A percentile compares a stretch with the other conserved stretches of the same genome.
Evolutionary conservation across 2,329 filamentous ascomycete genomes (phyloP).

Genomic region (Paecilomyces formosus): DNA sequence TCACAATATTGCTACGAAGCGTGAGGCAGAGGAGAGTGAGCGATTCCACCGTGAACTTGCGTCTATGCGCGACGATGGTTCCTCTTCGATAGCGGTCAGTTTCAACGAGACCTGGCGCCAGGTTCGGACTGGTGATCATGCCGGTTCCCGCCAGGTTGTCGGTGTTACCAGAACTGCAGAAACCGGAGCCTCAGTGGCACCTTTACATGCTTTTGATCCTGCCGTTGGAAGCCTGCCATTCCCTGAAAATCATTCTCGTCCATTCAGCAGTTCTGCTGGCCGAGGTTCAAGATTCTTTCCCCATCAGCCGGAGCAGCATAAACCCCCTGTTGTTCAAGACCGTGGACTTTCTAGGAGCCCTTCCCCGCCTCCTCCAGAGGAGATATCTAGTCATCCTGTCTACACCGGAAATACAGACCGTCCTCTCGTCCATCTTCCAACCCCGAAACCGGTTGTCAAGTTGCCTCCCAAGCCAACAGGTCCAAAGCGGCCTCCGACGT

Average conservation of each 20-base stretch:
- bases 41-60: conserved; percentile 32
- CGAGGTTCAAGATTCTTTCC: conserved; percentile 45
- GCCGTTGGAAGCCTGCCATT: conserved; percentile 28
- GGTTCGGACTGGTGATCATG: conserved; percentile 33
- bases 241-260: conserved; percentile 24
- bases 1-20: conserved; percentile 28
- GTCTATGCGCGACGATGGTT: conserved; percentile 29
- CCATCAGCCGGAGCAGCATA: conserved; percentile 27
- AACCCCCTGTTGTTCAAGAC: conserved; percentile 23
- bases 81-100: conserved; percentile 24
- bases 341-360: conserved; percentile 28
- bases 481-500: conserved; percentile 37
- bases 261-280: conserved; percentile 24
- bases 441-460: conserved; percentile 66
- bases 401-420: conserved; percentile 43
- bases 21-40: conserved; percentile 35
- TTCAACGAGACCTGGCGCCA: conserved; percentile 43
- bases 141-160: conserved; percentile 31
- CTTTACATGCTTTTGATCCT: conserved; percentile 29
- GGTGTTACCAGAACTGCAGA: conserved; percentile 27
- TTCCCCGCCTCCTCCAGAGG: conserved; percentile 53
- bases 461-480: conserved; percentile 57
- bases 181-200: conserved; percentile 16
- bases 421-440: conserved; percentile 52
- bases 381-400: conserved; percentile 47